Base-by-base conservation (phyloP, 2,329 filamentous ascomycete species). In the Stagonosporopsis tanaceti region DNA sequence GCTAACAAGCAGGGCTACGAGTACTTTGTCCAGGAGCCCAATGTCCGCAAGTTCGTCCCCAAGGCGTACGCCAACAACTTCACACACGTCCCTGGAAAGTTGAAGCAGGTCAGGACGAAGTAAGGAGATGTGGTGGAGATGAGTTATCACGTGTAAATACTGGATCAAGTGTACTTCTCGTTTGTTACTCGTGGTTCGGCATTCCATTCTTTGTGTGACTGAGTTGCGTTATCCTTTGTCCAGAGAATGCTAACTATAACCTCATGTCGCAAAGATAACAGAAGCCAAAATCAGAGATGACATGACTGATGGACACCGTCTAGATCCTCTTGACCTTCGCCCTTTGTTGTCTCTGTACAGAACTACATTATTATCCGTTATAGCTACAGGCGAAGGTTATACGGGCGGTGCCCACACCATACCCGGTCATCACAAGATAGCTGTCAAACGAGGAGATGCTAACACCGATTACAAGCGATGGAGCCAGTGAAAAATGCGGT, bases 51-150 rank as follows among this genome's bases (percentile, higher is more conserved):
- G 73, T 89, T 97, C 70, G 82, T 87, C 15, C 91, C 93, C 60
- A 99, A 99, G 87, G 90, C 92, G 11, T 99, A 99, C 77, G 94
- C 95, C 60, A 96, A 96, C 80, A 97, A 98, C 82, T 99, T 98
- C 79, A 75, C 93, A 63, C 93, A 96, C 82, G 88, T 88, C 61
- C 82, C 90, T 12, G 89, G 87, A 79, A 95, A 94, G 85, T 82
- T 98, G 76, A 98, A 97, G 64, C 83, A 89, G 62, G 84, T 94
- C 61, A 84, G 86, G 62, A 88, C 91, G 59, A 94, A 97, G 78
- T 92, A 95, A 80, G 90, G 35, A 53, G 57, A n/a, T 34, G 42
- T 27, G 37, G 25, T 53, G 25, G 56, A 25, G 32, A 30, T 40
- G 34, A 45, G 41, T 35, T n/a, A 48, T 53, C 60, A 59, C 24